These are phyloP conservation scores for Claviceps sp. DNA, from an alignment of 2,329 filamentous ascomycete genomes.

Conservation along the genomic window DNA sequence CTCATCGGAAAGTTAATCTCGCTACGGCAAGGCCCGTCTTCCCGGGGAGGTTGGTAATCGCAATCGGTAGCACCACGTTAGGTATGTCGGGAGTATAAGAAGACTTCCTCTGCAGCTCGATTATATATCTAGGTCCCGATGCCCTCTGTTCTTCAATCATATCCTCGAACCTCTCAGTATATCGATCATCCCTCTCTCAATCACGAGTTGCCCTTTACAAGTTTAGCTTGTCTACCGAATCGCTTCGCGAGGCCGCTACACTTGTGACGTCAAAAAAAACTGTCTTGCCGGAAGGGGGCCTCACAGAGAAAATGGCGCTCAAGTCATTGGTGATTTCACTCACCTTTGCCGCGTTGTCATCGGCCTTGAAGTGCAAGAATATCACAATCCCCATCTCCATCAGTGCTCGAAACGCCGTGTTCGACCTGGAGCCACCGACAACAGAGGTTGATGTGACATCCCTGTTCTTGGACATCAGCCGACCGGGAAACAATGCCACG, in stretches of 20 bases:
- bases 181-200: neutral
- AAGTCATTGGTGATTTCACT: constrained; percentile 10
- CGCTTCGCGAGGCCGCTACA: neutral
- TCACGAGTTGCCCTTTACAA: neutral
- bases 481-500: constrained; percentile 37
- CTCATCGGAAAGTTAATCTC: neutral
- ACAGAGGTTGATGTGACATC: constrained; percentile 44
- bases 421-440: constrained; percentile 32
- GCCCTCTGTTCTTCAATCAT: no score
- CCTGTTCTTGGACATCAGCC: constrained; percentile 36
- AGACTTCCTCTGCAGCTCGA: no score
- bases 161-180: neutral
- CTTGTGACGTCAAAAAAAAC: neutral
- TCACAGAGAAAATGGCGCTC: neutral
- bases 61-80: neutral
- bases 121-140: neutral
- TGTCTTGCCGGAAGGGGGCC: no score
- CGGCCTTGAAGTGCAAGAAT: constrained; percentile 29
- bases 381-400: constrained; percentile 43
- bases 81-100: neutral
- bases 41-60: neutral
- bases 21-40: neutral
- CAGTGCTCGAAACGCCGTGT: constrained; percentile 38
- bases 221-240: neutral
- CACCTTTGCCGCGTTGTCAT: constrained; percentile 13